Percentiles rank a stretch among this genome's conserved stretches.
Conservation (phyloP, 2,329 filamentous ascomycete genomes). For the Phaeosphaeria sp. region DNA sequence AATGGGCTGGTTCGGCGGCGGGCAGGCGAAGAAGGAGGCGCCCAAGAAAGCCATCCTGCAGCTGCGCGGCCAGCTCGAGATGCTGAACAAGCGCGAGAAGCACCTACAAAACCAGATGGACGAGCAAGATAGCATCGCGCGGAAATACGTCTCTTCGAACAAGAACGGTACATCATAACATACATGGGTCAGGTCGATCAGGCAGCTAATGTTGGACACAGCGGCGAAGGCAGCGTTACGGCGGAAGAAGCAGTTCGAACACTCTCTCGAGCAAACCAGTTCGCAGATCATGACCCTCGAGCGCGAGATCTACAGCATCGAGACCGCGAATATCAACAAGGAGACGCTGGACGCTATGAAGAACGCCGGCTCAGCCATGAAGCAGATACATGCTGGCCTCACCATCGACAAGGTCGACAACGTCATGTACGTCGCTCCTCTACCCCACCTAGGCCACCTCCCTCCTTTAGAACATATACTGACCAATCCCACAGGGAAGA, state of each 20-base stretch:
- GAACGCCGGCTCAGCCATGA: conserved; percentile 88
- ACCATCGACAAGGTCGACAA: conserved; percentile 94
- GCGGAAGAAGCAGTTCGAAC: conserved; percentile 94
- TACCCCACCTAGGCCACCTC: not conserved
- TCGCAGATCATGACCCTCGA: conserved; percentile 92
- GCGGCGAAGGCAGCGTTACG: conserved; percentile 88
- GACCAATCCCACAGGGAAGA: conserved; percentile 69
- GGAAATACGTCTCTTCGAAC: conserved; percentile 87
- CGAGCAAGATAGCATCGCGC: conserved; percentile 86
- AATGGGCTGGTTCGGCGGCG: conserved; percentile 85
- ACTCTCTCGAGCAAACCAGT: conserved; percentile 87
- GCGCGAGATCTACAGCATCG: conserved; percentile 94
- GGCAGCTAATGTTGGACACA: conserved; percentile 50
- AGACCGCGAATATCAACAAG: conserved; percentile 98
- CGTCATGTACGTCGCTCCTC: conserved; percentile 76
- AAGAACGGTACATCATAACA: conserved; percentile 77
- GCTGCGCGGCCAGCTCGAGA: conserved; percentile 88
- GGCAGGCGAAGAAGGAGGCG: conserved; percentile 84
- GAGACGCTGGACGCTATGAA: conserved; percentile 96
- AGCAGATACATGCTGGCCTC: conserved; percentile 86
- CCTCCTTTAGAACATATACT: not conserved
- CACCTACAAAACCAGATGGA: conserved; percentile 91
- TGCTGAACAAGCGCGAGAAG: conserved; percentile 95
- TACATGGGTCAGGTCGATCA: not conserved
- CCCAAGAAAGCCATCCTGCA: conserved; percentile 96